Evolutionary conservation across 768 basidiomycete species (phyloP).

Genomic region (Amanita fuliginea): DNA sequence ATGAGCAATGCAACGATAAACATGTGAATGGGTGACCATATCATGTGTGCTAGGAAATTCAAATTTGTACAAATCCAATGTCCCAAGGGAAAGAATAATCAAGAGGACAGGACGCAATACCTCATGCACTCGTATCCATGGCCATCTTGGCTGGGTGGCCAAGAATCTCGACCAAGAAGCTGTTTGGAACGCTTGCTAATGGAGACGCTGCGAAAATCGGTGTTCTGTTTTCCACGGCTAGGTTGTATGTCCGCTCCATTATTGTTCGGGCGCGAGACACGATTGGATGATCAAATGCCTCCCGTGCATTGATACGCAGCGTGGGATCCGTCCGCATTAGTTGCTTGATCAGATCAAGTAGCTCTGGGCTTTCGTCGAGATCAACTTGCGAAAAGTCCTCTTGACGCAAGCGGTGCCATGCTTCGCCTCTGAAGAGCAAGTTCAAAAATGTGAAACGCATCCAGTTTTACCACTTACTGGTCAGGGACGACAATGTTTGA

Average conservation of each 20-base stretch:
- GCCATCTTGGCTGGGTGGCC: slow-evolving; percentile 13
- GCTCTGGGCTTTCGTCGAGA: slow-evolving; percentile 49
- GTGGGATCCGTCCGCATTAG: slow-evolving; percentile 73
- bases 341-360: slow-evolving; percentile 55
- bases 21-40: not conserved
- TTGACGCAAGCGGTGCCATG: slow-evolving; percentile 87
- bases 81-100: slow-evolving; percentile 11
- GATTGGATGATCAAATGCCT: slow-evolving; percentile 50
- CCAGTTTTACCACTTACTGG: slow-evolving; percentile 51
- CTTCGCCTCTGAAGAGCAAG: slow-evolving; percentile 56
- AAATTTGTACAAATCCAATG: slow-evolving; percentile 6
- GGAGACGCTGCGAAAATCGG: slow-evolving; percentile 47
- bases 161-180: slow-evolving; percentile 60
- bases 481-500: slow-evolving; percentile 96
- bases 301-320: slow-evolving; percentile 43
- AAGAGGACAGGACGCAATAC: slow-evolving; percentile 10
- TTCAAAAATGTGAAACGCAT: slow-evolving; percentile 10
- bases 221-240: slow-evolving; percentile 21
- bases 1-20: slow-evolving; percentile 6
- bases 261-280: slow-evolving; percentile 48
- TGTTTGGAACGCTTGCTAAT: slow-evolving; percentile 45
- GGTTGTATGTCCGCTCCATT: slow-evolving; percentile 45
- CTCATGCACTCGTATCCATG: slow-evolving; percentile 18
- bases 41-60: not conserved
- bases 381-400: slow-evolving; percentile 89